A percentile compares a stretch with the other conserved stretches of the same genome.
Conservation (phyloP, 2,329 filamentous ascomycete species). For the Diaporthe vaccinii region DNA sequence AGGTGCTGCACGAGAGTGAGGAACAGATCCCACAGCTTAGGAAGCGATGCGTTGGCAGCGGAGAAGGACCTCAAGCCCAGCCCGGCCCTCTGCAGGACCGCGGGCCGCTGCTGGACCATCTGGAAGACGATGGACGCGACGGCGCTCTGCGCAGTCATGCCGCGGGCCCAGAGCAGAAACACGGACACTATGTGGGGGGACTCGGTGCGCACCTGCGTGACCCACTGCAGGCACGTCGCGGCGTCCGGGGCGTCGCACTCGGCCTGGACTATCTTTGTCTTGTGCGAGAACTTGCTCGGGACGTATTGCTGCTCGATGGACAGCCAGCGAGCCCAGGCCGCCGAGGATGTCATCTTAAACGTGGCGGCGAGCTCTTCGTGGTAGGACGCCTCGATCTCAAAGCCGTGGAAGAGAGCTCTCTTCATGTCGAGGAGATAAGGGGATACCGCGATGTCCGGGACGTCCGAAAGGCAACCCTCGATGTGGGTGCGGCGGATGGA, state of each 20-base stretch:
- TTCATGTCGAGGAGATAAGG: slow-evolving; percentile 43
- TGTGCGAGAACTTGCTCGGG: slow-evolving; percentile 43
- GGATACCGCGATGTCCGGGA: background rate
- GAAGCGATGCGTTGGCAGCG: slow-evolving; percentile 42
- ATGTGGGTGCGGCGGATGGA: slow-evolving; percentile 40
- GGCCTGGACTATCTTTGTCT: slow-evolving; percentile 45
- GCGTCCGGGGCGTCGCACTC: slow-evolving; percentile 49
- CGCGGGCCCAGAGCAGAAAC: slow-evolving; percentile 48
- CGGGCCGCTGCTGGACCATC: slow-evolving; percentile 46
- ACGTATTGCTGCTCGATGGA: slow-evolving; percentile 46
- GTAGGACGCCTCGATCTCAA: slow-evolving; percentile 46
- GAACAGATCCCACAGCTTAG: slow-evolving; percentile 45
- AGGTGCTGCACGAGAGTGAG: slow-evolving; percentile 41
- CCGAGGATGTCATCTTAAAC: slow-evolving; percentile 46
- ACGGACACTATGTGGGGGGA: slow-evolving; percentile 44
- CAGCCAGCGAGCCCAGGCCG: slow-evolving; percentile 47
- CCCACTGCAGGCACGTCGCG: slow-evolving; percentile 47
- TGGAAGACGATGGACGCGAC: slow-evolving; percentile 47
- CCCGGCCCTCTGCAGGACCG: slow-evolving; percentile 42
- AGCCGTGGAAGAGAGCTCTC: slow-evolving; percentile 44
- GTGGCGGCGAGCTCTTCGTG: slow-evolving; percentile 46
- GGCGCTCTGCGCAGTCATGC: slow-evolving; percentile 48
- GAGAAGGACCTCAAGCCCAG: slow-evolving; percentile 43
- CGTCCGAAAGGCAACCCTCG: slow-evolving; percentile 34
- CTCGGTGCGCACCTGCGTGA: slow-evolving; percentile 43